Base-by-base conservation (phyloP, 2,329 filamentous ascomycete genomes). In the Sarocladiaceae sp. region DNA sequence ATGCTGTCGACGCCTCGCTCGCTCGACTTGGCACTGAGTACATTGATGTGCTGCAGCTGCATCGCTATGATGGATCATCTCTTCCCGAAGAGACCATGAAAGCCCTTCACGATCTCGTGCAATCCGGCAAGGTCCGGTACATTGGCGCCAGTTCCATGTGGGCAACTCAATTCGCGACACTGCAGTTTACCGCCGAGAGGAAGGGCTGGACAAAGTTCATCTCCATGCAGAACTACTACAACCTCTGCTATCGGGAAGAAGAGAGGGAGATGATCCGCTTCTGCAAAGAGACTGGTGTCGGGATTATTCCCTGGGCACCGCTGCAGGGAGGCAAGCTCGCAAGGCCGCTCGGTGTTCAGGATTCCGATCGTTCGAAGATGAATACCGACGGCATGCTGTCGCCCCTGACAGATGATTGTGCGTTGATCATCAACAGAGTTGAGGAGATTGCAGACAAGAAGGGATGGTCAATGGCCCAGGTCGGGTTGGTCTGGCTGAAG, bases 401-500 rank as follows among this genome's bases (percentile, higher is more conserved):
- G n/a, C n/a, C n/a, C n/a, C n/a, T n/a, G n/a, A n/a, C n/a, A n/a
- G n/a, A n/a, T n/a, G 32, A 33, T 18, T 33, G 9, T 16, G 58
- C 54, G 33, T 43, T 46, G 12, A 56, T 65, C 45, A 47, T 64
- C 41, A 42, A 52, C 39, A 44, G 59, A 24, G 52, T 64, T 2
- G 67, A 79, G 57, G 72, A 82, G 56, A 51, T 82, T 23, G 76
- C 78, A 0, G 63, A 69, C 51, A 75, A 76, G 62, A 67, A 70
- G 47, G 69, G 64, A 1, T 73, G 73, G 61, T 74, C 69, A 47
- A 84, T 85, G 72, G 72, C 73, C 42, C 75, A 82, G 48, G 74
- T 86, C 16, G 73, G 78, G 0, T 67, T 82, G 41, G 81, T 81
- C 2, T 86, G 82, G 82, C 68, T 72, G 46, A 63, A 74, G 53